Evolutionary conservation across 345 rosid genomes (phyloP), one percentile per base, ranked within the genome.

Genomic region (Aethionema arabicum): DNA sequence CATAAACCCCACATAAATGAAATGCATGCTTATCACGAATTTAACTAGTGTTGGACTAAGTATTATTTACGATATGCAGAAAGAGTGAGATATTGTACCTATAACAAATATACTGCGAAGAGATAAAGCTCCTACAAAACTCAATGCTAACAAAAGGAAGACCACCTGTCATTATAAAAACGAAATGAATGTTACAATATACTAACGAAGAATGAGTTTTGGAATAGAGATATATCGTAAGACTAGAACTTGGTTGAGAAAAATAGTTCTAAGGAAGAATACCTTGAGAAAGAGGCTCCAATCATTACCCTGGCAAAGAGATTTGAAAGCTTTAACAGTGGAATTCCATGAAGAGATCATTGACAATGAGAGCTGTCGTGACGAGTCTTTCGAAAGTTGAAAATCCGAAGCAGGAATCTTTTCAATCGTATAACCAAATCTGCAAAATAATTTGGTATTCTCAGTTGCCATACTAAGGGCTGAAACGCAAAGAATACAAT

Each of bases 201-300:
- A 12, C 11, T 5, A 15, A 6, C 9, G 47, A 54, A n/a, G n/a
- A 15, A 38, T 31, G 35, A 56, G 11, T 15, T 66, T 40, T 11
- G 2, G 13, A 9, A 55, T 6, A 40, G 32, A 8, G 13, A 50
- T 48, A 68, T 37, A 14, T 61, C 12, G 2, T 10, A 47, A 15
- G 7, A 15, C 37, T 29, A 61, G 14, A 52, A 68, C 12, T 60
- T 61, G 41, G 33, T 11, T 48, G 33, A 41, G 32, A 41, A 15
- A 40, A 35, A 8, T 13, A 48, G 67, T 47, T 48, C 15, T 8
- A 63, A 39, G 29, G 50, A 6, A 30, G 62, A 41, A 63, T 78
- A 90, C 95, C 97, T 92, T 83, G 57, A 85, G 65, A 74, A 88
- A 92, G 13, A 86, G 75, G 62, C 68, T 69, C 88, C 89, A 86